Percentiles rank a stretch among this genome's conserved stretches.
phyloP scores from a whole-genome alignment of 768 basidiomycete species.

The Cystobasidium ongulense region DNA sequence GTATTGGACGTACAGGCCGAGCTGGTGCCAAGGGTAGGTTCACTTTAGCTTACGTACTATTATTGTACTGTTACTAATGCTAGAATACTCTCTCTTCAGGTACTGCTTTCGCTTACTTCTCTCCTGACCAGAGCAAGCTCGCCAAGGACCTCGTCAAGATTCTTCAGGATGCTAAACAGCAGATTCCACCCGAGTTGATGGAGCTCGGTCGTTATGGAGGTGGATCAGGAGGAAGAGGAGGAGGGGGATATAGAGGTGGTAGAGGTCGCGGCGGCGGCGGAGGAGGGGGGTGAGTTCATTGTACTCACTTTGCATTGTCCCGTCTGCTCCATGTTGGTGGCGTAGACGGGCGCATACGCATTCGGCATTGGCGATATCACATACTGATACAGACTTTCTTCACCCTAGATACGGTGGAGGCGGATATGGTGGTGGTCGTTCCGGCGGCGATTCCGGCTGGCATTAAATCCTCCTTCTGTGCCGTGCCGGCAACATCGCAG shows the following conservation, averaged over 20 bases:
- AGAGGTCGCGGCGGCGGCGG: background rate
- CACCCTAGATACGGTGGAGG: constrained; percentile 12
- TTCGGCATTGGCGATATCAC: constrained; percentile 1
- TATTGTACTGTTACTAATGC: background rate
- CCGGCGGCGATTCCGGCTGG: constrained; percentile 4
- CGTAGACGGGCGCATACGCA: no score
- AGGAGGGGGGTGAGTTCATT: background rate
- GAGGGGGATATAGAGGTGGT: constrained; percentile 54
- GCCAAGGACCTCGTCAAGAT: constrained; percentile 85
- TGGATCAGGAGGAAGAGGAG: constrained; percentile 37
- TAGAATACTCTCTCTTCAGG: constrained; percentile 14
- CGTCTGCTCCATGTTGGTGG: no score
- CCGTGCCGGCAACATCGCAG: no score
- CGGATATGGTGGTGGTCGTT: constrained; percentile 2
- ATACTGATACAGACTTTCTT: constrained; percentile 24
- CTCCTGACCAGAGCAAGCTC: constrained; percentile 52
- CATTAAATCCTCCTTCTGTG: no score
- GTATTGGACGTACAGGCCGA: constrained; percentile 72
- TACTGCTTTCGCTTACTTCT: constrained; percentile 58
- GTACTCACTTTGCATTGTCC: no score
- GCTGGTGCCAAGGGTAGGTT: constrained; percentile 54
- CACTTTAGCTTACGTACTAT: no score
- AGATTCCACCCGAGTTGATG: constrained; percentile 77
- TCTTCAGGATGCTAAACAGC: constrained; percentile 74
- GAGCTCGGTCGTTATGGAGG: constrained; percentile 43